Evolutionary conservation across 768 basidiomycete genomes (phyloP).

Genomic region (Cyclocybe cylindracea): DNA sequence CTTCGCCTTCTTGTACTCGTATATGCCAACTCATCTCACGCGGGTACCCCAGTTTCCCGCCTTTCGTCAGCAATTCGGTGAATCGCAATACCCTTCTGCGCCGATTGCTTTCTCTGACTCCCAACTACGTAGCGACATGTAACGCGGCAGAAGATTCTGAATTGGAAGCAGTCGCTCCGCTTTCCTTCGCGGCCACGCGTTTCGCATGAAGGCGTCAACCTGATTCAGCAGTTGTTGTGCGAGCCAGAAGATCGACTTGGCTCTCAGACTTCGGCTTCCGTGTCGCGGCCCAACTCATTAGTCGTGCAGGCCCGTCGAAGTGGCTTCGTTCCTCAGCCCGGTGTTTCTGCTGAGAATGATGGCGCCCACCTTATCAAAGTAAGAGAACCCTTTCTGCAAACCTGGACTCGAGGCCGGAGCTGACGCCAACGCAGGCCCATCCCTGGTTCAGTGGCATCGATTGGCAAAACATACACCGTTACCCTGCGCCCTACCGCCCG

Average conservation of each 20-base stretch:
- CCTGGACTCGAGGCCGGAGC: slow-evolving; percentile 7
- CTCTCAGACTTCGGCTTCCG: slow-evolving; percentile 66
- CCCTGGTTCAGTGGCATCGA: slow-evolving; percentile 92
- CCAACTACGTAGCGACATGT: slow-evolving; percentile 69
- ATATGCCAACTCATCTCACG: slow-evolving; percentile 8
- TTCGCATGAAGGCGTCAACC: slow-evolving; percentile 82
- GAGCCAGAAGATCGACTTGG: slow-evolving; percentile 95
- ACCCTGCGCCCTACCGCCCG: slow-evolving; percentile 87
- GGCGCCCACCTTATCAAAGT: slow-evolving; percentile 93
- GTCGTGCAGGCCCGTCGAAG: slow-evolving; percentile 75
- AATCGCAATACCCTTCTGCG: slow-evolving; percentile 24
- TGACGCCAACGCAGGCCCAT: slow-evolving; percentile 56
- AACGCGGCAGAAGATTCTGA: slow-evolving; percentile 95
- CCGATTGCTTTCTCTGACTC: slow-evolving; percentile 14
- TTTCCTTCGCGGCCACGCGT: slow-evolving; percentile 85
- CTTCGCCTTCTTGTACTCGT: slow-evolving; percentile 9
- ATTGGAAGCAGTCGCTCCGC: slow-evolving; percentile 87
- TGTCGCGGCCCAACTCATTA: slow-evolving; percentile 76
- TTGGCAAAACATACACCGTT: slow-evolving; percentile 83
- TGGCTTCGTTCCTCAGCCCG: slow-evolving; percentile 57
- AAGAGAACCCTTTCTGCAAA: slow-evolving; percentile 12
- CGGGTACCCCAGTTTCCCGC: slow-evolving; percentile 69
- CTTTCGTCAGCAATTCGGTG: slow-evolving; percentile 94
- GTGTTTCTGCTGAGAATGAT: slow-evolving; percentile 59
- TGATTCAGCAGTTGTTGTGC: slow-evolving; percentile 89